Evolutionary conservation across 805 yeast species (phyloP).

Genomic region (Lipomyces sp.): DNA sequence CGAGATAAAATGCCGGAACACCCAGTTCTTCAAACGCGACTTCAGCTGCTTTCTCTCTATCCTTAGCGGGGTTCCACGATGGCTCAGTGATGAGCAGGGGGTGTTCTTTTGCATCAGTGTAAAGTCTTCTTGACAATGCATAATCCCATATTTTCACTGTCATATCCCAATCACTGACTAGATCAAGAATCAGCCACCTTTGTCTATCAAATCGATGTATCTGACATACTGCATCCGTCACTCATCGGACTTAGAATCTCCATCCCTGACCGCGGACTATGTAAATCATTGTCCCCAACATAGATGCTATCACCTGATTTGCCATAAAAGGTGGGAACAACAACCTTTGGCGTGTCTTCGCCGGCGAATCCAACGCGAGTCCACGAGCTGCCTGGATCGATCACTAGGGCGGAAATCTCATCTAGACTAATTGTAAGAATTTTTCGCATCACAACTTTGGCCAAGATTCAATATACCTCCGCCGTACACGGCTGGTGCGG

Average conservation of each 20-base stretch:
- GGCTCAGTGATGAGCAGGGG: conserved; percentile 71
- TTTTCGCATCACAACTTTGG: not conserved
- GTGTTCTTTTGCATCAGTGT: conserved; percentile 60
- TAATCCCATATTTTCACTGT: conserved; percentile 69
- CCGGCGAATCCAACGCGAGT: conserved; percentile 93
- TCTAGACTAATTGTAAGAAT: conserved; percentile 48
- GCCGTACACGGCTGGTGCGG: conserved; percentile 39
- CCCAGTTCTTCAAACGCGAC: conserved; percentile 73
- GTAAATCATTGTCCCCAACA: conserved; percentile 52
- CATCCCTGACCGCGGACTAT: conserved; percentile 44
- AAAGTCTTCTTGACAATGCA: conserved; percentile 58
- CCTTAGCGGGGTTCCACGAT: conserved; percentile 68
- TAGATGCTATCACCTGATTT: conserved; percentile 39
- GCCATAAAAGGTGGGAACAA: conserved; percentile 74
- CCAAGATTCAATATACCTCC: conserved; percentile 36
- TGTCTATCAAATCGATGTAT: not conserved
- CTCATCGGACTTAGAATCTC: conserved; percentile 45
- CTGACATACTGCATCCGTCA: conserved; percentile 43
- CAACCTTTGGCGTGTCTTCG: conserved; percentile 79
- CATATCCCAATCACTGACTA: conserved; percentile 63
- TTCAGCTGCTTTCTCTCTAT: conserved; percentile 63
- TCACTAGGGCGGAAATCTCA: conserved; percentile 87
- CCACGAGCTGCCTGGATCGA: conserved; percentile 85
- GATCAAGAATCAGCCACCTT: not conserved
- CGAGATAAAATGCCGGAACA: conserved; percentile 76